Percentiles rank a stretch among this genome's conserved stretches.
phyloP scores from a whole-genome alignment of 441 rosid species.

The Erodium trifolium region DNA sequence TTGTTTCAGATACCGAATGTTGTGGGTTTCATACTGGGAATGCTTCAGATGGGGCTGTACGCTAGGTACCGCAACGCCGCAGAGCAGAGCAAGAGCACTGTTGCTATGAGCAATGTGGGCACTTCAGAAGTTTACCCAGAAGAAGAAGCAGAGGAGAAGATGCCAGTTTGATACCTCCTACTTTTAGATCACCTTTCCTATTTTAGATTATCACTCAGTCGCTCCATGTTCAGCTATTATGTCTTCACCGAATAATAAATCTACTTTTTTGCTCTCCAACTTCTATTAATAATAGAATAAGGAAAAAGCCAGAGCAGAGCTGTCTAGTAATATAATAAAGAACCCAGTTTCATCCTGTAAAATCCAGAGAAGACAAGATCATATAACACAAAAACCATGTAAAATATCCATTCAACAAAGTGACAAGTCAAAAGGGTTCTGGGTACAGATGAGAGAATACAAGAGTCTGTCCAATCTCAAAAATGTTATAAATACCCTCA shows the following conservation, averaged over 20 bases:
- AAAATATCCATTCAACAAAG: neutral
- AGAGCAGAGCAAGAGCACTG: constrained; percentile 27
- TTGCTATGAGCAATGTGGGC: constrained; percentile 29
- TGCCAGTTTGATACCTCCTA: constrained; percentile 23
- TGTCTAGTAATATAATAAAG: too few relatives aligned
- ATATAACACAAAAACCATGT: neutral
- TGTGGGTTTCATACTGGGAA: constrained; percentile 59
- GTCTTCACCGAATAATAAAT: too few relatives aligned
- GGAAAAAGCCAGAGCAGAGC: too few relatives aligned
- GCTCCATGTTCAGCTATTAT: too few relatives aligned
- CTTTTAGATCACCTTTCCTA: neutral
- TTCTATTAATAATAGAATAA: too few relatives aligned
- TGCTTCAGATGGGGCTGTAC: constrained; percentile 64
- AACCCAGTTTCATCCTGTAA: neutral
- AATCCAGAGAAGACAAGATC: neutral
- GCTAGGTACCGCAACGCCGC: constrained; percentile 36
- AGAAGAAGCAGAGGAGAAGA: constrained; percentile 17
- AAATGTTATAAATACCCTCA: constrained; percentile 29
- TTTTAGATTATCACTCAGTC: neutral
- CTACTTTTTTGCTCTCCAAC: too few relatives aligned
- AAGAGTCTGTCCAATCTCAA: constrained; percentile 23
- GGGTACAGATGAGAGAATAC: neutral
- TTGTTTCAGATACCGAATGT: constrained; percentile 63
- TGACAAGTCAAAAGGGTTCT: neutral
- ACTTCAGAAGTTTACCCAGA: constrained; percentile 40